Percentiles rank a stretch among this genome's conserved stretches.
Conservation (phyloP, 2,329 filamentous ascomycete species). For the Fusarium proliferatum region DNA sequence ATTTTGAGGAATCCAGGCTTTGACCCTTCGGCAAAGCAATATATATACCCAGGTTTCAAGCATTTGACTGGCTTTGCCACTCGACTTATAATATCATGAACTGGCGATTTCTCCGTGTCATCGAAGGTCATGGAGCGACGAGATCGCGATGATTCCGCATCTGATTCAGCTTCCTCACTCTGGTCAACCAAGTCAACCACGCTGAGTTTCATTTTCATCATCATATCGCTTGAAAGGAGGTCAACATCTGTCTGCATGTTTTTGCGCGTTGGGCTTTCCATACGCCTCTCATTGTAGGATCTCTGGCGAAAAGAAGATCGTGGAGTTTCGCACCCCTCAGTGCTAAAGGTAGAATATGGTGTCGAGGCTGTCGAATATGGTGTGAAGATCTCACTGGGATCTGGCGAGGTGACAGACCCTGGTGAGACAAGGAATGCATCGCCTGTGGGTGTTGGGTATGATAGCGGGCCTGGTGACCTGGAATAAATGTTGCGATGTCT, state of each 20-base stretch:
- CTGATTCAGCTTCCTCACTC: not conserved
- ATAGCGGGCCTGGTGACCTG: not conserved
- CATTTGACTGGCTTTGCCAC: not conserved
- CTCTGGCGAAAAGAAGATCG: not conserved
- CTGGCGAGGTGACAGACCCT: slow-evolving; percentile 15
- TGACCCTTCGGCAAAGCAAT: slow-evolving; percentile 17
- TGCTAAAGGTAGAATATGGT: slow-evolving; percentile 2
- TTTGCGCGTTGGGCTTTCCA: slow-evolving; percentile 12
- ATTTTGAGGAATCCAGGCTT: slow-evolving; percentile 20
- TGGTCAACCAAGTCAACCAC: not conserved
- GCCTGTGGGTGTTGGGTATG: not conserved
- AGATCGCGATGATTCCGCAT: not conserved
- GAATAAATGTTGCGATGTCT: not conserved
- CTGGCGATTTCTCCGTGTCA: not conserved
- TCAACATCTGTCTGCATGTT: not conserved
- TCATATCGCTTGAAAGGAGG: not conserved
- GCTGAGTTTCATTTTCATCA: not conserved
- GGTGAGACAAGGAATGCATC: not conserved
- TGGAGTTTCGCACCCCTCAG: not conserved
- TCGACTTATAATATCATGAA: not conserved
- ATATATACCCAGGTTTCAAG: not conserved
- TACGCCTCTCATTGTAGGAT: not conserved
- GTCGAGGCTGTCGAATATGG: slow-evolving; percentile 10
- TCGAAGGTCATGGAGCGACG: not conserved
- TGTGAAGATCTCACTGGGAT: slow-evolving; percentile 17